Evolutionary conservation across 768 basidiomycete species (phyloP), one percentile per base, ranked within the genome.

Genomic region (Auriscalpium vulgare): DNA sequence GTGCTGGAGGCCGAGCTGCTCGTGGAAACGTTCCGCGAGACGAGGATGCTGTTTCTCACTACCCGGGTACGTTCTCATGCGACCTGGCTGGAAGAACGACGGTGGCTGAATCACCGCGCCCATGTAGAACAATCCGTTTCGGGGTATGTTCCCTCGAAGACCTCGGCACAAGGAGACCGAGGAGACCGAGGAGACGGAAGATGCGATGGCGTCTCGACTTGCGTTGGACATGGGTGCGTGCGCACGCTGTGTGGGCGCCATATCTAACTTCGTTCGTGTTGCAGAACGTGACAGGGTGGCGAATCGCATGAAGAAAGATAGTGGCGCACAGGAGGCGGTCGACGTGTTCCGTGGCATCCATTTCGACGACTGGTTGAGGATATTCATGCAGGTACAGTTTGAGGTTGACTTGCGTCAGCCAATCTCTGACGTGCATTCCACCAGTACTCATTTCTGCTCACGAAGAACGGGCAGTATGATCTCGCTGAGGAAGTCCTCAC

Each of bases 21-120:
- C 47, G 79, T 97, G 4, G 94, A 97, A 58, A 85, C 82, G 67
- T 97, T 94, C 71, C 75, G 95, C 52, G 87, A 93, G 72, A 94
- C 94, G 1, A 79, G 85, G 58, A 81, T 84, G 58, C 67, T 97
- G 59, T 99, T 95, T 66, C 76, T 87, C 62, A 83, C 86, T 2
- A 85, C 85, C 34, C 72, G 85, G 62, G 93, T 93, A 57, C 63
- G 83, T 19, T 9, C 14, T 47, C 21, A n/a, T 35, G 45, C 10
- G n/a, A 19, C 9, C 21, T 50, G 46, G 29, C 8, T 36, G 10
- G 23, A 16, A 44, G 5, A 29, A 54, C 44, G n/a, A 29, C 29
- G 2, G 29, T 29, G 29, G 29, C 29, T 29, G 29, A 29, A 29
- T 29, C 29, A 29, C 29, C 29, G 29, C 29, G 29, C 29, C 29